Base-by-base conservation (phyloP, 495 filamentous ascomycete genomes). In the Aspergillus funiculosus region DNA sequence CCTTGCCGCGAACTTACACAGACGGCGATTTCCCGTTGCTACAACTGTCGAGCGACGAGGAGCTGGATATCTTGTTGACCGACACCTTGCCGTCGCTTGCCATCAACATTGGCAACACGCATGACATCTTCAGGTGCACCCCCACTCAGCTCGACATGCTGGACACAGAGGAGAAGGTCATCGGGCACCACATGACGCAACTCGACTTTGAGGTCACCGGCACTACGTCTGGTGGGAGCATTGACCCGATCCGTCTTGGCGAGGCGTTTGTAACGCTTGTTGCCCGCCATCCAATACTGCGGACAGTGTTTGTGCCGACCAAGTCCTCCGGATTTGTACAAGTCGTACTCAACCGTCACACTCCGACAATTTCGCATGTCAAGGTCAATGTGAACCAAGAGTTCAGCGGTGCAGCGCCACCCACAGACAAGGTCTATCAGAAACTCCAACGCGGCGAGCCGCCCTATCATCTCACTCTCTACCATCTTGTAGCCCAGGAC, bases 261-360 rank as follows among this genome's bases (percentile, higher is more conserved):
- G n/a, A 34, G 0, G 68, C 71, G 0, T 78, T 73, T 63, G 44
- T 67, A 6, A 20, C 19, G 1, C 50, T 73, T 0, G 56, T 62
- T 1, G 39, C 51, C 5, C 44, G 40, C 0, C 47, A 57, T 11
- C 61, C 64, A 0, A 69, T 74, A 34, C 53, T 77, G 2, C 67
- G 71, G 15, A 74, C 73, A 1, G 61, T 66, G 0, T 56, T 78
- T 18, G 52, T 74, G 18, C 48, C 44, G 19, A 26, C 39, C 11
- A 13, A 36, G 3, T n/a, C 22, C 11, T 47, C 48, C 25, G 22
- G 14, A 4, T 27, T 34, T 5, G 17, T 47, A 9, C 47, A 46
- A 43, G 48, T 24, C 5, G 52, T 50, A 7, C 7, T 54, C 9
- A n/a, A n/a, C n/a, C n/a, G n/a, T n/a, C n/a, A n/a, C n/a, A n/a